Evolutionary conservation across 176 grass and related monocot genomes (phyloP).

Genomic region (Ananas comosus): DNA sequence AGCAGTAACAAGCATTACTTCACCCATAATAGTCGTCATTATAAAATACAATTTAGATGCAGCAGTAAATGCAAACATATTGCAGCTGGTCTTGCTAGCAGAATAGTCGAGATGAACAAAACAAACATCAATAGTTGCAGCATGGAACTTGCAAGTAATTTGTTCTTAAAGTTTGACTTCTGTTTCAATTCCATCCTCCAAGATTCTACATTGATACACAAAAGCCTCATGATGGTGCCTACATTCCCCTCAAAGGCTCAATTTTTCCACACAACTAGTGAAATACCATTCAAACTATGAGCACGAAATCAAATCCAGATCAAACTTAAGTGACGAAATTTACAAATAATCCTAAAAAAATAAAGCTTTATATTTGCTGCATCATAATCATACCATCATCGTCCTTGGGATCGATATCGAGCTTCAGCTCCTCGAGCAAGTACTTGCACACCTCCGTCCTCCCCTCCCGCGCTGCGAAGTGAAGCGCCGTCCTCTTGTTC

Average conservation of each 20-base stretch:
- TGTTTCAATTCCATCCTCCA: neutral
- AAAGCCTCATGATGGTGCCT: too few relatives aligned
- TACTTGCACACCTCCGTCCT: constrained; percentile 56
- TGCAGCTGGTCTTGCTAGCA: too few relatives aligned
- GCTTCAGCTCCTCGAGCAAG: constrained; percentile 63
- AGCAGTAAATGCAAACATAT: neutral
- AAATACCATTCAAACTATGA: too few relatives aligned
- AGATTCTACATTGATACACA: neutral
- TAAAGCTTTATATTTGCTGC: neutral
- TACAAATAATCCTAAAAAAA: neutral
- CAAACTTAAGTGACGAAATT: neutral
- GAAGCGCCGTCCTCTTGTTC: constrained; percentile 76
- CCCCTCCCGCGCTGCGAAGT: constrained; percentile 72
- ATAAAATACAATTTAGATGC: neutral
- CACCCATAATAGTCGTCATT: neutral
- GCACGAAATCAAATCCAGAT: neutral
- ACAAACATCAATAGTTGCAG: neutral
- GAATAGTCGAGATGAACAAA: neutral
- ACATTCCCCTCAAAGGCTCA: too few relatives aligned
- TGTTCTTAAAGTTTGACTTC: constrained; percentile 5
- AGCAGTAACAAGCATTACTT: neutral
- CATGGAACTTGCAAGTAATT: neutral
- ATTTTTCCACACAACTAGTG: too few relatives aligned
- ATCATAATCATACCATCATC: constrained; percentile 49
- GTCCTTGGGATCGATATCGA: constrained; percentile 68